A percentile compares a stretch with the other conserved stretches of the same genome.
Evolutionary conservation across 192 early-diverging fungal species (phyloP).

Genomic region (Dissophora globulifera): DNA sequence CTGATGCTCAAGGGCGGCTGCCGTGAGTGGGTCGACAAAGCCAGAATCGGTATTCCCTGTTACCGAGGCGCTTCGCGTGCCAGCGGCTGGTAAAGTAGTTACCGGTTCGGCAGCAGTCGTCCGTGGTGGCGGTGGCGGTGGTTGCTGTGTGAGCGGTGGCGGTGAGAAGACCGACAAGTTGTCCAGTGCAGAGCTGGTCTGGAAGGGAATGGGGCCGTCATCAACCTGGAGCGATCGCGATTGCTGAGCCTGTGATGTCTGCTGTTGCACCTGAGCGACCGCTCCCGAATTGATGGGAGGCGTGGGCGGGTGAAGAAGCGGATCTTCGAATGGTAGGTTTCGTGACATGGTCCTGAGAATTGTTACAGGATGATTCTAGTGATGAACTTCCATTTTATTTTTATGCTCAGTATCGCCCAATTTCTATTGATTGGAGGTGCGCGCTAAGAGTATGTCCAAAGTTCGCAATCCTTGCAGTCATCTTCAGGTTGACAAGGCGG

Average conservation of each 20-base stretch:
- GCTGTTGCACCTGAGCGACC: not conserved
- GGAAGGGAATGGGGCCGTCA: slow-evolving; percentile 49
- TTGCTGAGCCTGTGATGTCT: not conserved
- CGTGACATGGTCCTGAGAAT: slow-evolving; percentile 29
- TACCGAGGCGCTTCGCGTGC: not conserved
- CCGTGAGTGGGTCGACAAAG: slow-evolving; percentile 33
- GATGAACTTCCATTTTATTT: not conserved
- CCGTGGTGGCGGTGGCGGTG: not conserved
- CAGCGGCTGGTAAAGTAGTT: too few species aligned
- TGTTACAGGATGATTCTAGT: too few species aligned
- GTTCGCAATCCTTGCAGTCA: slow-evolving; percentile 82
- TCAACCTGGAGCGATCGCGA: slow-evolving; percentile 6
- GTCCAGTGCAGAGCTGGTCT: slow-evolving; percentile 2
- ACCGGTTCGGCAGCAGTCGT: too few species aligned
- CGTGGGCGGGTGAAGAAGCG: slow-evolving; percentile 41
- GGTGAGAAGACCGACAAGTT: slow-evolving; percentile 27
- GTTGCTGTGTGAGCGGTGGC: not conserved
- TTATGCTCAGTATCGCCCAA: too few species aligned
- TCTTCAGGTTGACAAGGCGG: slow-evolving; percentile 61
- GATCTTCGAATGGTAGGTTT: slow-evolving; percentile 44
- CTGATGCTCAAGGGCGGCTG: slow-evolving; percentile 9
- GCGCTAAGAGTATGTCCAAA: slow-evolving; percentile 71
- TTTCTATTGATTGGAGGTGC: too few species aligned
- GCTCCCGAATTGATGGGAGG: slow-evolving; percentile 11
- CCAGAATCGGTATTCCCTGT: not conserved